Base-by-base conservation (phyloP, 176 grass and related monocot genomes). In the Hyparrhenia diplandra region DNA sequence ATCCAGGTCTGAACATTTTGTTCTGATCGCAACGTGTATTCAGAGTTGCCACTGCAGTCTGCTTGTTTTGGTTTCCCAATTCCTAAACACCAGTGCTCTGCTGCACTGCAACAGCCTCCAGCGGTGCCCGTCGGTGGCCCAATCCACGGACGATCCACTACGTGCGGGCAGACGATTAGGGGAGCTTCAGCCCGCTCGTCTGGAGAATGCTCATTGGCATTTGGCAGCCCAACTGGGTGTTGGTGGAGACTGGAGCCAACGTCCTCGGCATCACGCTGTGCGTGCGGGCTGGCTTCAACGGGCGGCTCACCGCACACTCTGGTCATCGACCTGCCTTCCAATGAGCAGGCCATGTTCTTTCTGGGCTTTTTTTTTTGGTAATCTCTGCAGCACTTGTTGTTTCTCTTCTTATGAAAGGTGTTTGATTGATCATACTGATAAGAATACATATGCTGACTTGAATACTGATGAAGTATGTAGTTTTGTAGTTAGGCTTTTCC, bases 261-360 rank as follows among this genome's bases (percentile, higher is more conserved):
- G 11, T 2, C 14, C 6, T 39, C 5, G 1, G 5, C 36, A 27
- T 70, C 67, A 70, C 39, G 5, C 40, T 69, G 13, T 84, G 83
- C 74, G 37, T 85, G 20, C 74, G 65, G 0, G 83, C 52, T 7
- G 74, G 29, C 4, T 18, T 14, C 8, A 40, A 54, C 52, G 76
- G 51, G 5, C 62, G 74, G 18, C 70, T 75, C 12, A 80, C 31
- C 4, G 2, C n/a, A n/a, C n/a, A n/a, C 31, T 32, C 31, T 32
- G 31, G 31, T 32, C 31, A 32, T 32, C 31, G 4, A 32, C 70
- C 82, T 84, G 17, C 87, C 76, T 14, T 24, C 49, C 31, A 32
- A 20, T 64, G 51, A 84, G 52, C 13, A 74, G 67, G 7, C 11
- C 29, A 39, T 78, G 52, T 29, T 63, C 29, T 13, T n/a, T 1